A percentile compares a stretch with the other conserved stretches of the same genome.
These are phyloP conservation scores for Vanilla planifolia DNA, from an alignment of 106 monocot species.

Conservation along the genomic window DNA sequence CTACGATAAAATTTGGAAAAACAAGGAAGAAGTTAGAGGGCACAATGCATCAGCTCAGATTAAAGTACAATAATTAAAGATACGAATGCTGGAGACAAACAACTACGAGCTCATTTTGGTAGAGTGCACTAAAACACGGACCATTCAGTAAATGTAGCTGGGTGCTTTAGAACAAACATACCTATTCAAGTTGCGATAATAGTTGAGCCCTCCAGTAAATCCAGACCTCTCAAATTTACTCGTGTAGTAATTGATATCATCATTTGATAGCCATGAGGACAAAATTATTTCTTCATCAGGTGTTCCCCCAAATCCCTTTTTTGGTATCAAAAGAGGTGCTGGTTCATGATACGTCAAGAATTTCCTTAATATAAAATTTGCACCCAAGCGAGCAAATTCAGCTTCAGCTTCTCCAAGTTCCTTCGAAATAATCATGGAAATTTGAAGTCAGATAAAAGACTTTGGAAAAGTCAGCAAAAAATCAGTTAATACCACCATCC, in stretches of 20 bases:
- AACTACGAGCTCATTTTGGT: too few relatives aligned
- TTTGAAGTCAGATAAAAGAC: too few relatives aligned
- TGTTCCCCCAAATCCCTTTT: not conserved
- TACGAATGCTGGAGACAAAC: too few relatives aligned
- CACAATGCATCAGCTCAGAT: too few relatives aligned
- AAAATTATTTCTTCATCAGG: constrained; percentile 1
- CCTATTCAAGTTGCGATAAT: constrained; percentile 13
- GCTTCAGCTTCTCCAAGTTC: constrained; percentile 17
- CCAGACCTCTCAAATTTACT: constrained; percentile 21
- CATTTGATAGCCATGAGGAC: constrained; percentile 20
- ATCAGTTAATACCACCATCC: not conserved
- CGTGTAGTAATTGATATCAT: constrained; percentile 13
- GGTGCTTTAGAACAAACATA: too few relatives aligned
- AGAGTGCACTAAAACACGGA: too few relatives aligned
- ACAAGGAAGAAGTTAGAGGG: too few relatives aligned
- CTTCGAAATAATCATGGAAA: constrained; percentile 1
- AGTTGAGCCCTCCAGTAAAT: constrained; percentile 18
- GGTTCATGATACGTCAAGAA: constrained; percentile 10
- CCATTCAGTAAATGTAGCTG: too few relatives aligned
- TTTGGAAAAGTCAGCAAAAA: too few relatives aligned
- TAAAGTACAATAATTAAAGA: too few relatives aligned
- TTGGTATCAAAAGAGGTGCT: constrained; percentile 8
- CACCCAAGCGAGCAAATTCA: constrained; percentile 12
- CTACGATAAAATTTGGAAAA: too few relatives aligned
- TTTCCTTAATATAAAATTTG: not conserved